phyloP scores from a whole-genome alignment of 2,329 filamentous ascomycete genomes.

The Periglandula ipomoeae region DNA sequence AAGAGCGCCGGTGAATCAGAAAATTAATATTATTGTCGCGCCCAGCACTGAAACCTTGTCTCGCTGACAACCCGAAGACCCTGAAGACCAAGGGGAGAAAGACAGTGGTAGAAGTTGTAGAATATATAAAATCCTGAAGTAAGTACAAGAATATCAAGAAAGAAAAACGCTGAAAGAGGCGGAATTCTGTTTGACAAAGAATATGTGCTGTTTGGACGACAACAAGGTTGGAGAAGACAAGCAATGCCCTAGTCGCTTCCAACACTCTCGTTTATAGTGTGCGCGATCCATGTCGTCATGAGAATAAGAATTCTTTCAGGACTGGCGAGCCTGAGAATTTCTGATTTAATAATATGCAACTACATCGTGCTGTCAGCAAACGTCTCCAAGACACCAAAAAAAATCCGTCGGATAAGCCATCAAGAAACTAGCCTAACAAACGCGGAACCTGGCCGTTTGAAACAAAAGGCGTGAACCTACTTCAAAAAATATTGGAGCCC shows the following conservation, averaged over 20 bases:
- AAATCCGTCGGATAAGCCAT: too few relatives aligned
- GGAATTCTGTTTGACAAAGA: background rate
- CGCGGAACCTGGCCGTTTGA: background rate
- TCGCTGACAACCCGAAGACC: background rate
- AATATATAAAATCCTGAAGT: background rate
- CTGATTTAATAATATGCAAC: conserved; percentile 13
- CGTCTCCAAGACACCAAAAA: too few relatives aligned
- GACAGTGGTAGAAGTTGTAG: background rate
- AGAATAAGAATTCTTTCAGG: conserved; percentile 15
- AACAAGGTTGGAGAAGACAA: background rate
- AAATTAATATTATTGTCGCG: background rate
- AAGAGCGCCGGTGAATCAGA: background rate
- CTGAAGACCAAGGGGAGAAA: background rate
- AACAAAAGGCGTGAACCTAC: conserved; percentile 39
- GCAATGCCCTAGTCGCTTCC: background rate
- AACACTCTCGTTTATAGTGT: background rate
- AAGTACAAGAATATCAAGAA: background rate
- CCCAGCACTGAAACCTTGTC: background rate
- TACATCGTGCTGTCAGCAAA: conserved; percentile 10
- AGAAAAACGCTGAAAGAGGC: background rate
- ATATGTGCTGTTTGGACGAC: background rate
- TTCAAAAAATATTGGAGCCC: conserved; percentile 91
- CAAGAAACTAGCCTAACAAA: background rate
- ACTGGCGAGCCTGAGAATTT: conserved; percentile 17
- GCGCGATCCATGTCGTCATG: conserved; percentile 4